Evolutionary conservation across 1,284 basidiomycete species (phyloP), one percentile per base, ranked within the genome.

Genomic region (Cutaneotrichosporon sp.): DNA sequence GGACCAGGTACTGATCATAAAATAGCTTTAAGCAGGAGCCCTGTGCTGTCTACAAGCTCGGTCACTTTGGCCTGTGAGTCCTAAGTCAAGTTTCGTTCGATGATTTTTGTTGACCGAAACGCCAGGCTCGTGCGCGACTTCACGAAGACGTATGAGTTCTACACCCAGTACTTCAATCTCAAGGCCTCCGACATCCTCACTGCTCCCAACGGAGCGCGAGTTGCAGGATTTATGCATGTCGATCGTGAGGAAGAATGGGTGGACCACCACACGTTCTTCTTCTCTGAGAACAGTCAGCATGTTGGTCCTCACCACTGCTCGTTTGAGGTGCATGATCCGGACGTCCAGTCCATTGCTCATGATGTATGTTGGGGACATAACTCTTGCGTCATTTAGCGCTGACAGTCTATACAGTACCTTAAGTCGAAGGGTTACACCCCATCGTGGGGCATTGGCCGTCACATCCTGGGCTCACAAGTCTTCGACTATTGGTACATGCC

Each of bases 261-360:
- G 7, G 62, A 63, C 51, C 62, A 63, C 52, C 62, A 62, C 46
- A 61, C 57, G 1, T 61, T 61, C 49, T 61, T 61, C 51, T 60
- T 61, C 46, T 51, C 51, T 11, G 17, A 31, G 25, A 61, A 61
- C 45, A 5, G 16, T 27, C 32, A 31, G 8, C n/a, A 16, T 27
- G 22, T 16, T n/a, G 58, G 60, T 16, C 32, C 46, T 3, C 61
- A 63, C 43, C 61, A 63, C 48, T 60, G 54, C 46, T 55, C 55
- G 4, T 63, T 57, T 43, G 62, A 63, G 32, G 57, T 63, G 3
- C 42, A 60, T 39, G 42, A 63, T 34, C 48, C 56, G 11, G 62
- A 63, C 25, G 47, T 57, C 17, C 60, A 63, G 51, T 51, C 55
- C 4, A 60, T 61, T 16, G 54, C 56, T 6, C 55, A 58, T 27